Conservation (phyloP, 768 basidiomycete species). For the Lactifluus volemus region DNA sequence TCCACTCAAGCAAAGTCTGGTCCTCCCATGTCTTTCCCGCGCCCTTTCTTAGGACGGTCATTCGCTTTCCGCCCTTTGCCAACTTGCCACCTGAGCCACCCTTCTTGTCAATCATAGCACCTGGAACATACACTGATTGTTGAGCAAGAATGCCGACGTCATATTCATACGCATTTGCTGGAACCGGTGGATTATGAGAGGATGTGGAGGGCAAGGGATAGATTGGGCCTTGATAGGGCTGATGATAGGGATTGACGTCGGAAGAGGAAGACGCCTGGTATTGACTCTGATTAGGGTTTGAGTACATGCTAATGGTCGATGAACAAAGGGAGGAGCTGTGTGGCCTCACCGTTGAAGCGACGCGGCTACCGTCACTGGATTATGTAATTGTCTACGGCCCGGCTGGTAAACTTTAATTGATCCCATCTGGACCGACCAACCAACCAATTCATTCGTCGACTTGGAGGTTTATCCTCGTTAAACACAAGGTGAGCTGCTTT, state of each 20-base stretch:
- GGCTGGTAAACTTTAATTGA: not conserved
- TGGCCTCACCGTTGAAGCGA: no score
- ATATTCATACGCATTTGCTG: constrained; percentile 87
- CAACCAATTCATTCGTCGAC: constrained; percentile 2
- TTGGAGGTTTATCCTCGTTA: not conserved
- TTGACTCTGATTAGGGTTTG: constrained; percentile 42
- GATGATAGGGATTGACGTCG: constrained; percentile 76
- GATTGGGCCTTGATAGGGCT: constrained; percentile 69
- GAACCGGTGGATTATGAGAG: constrained; percentile 66
- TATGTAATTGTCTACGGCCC: constrained; percentile 4
- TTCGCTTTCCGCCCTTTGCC: constrained; percentile 84
- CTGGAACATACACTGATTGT: constrained; percentile 88
- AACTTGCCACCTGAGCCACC: constrained; percentile 80
- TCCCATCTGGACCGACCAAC: not conserved
- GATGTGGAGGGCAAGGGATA: constrained; percentile 57
- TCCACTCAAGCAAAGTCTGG: constrained; percentile 95
- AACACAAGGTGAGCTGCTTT: constrained; percentile 5
- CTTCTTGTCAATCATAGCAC: constrained; percentile 82
- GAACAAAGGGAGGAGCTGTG: no score
- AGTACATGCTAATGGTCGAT: constrained; percentile 32
- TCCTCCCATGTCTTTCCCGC: constrained; percentile 99
- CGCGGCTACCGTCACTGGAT: not conserved
- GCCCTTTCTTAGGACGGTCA: constrained; percentile 91
- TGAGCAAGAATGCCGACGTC: constrained; percentile 87
- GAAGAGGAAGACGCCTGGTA: constrained; percentile 17